phyloP scores from a whole-genome alignment of 371 early-diverging fungal genomes.

The Gilbertella persicaria region DNA sequence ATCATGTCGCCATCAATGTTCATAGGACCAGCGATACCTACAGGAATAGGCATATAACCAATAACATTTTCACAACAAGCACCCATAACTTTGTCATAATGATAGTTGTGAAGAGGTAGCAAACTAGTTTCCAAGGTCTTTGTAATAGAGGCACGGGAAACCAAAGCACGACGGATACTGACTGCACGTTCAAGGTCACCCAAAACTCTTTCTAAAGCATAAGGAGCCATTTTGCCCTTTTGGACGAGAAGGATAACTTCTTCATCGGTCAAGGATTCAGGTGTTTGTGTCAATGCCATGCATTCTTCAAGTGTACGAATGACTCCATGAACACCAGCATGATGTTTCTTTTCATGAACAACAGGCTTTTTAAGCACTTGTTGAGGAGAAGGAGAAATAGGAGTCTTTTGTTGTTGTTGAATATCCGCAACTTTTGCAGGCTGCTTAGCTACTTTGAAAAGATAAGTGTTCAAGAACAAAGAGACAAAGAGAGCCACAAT shows the following conservation, averaged over 20 bases:
- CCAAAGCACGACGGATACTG: slow-evolving; percentile 74
- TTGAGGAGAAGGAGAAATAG: slow-evolving; percentile 18
- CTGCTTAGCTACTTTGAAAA: slow-evolving; percentile 64
- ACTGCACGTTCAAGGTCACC: slow-evolving; percentile 84
- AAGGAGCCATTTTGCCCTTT: slow-evolving; percentile 72
- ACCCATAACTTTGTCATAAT: slow-evolving; percentile 87
- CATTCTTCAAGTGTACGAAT: slow-evolving; percentile 71
- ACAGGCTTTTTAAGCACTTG: background rate
- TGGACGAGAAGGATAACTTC: slow-evolving; percentile 78
- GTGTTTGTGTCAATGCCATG: slow-evolving; percentile 54
- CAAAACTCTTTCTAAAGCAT: slow-evolving; percentile 84
- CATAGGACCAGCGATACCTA: slow-evolving; percentile 88
- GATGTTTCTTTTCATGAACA: slow-evolving; percentile 10
- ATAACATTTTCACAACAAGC: slow-evolving; percentile 98
- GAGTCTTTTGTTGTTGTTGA: background rate
- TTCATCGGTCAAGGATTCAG: slow-evolving; percentile 57
- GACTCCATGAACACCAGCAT: slow-evolving; percentile 1
- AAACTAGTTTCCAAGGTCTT: slow-evolving; percentile 65
- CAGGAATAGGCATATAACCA: slow-evolving; percentile 93
- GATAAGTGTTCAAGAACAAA: slow-evolving; percentile 64
- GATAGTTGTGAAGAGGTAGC: slow-evolving; percentile 82
- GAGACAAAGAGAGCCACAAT: slow-evolving; percentile 57
- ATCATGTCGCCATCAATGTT: slow-evolving; percentile 76
- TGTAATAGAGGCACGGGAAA: slow-evolving; percentile 71
- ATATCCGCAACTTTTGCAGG: slow-evolving; percentile 32